Conservation (phyloP, 306 rosid species). For the Prunus kanzakura region DNA sequence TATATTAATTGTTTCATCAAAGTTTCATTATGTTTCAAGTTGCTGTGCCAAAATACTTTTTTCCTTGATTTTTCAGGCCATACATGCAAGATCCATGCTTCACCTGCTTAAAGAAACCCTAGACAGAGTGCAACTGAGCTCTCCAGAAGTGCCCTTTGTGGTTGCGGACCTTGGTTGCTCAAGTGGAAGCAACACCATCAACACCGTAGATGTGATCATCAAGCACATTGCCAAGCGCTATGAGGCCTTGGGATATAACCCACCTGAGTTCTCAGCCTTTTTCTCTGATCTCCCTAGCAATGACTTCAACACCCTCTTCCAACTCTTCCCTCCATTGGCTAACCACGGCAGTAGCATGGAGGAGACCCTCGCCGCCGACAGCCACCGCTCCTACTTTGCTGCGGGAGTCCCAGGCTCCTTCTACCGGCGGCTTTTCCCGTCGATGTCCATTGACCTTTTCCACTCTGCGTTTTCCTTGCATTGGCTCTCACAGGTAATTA, state of each 20-base stretch:
- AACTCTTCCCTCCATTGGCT: constrained; percentile 77
- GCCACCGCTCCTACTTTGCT: constrained; percentile 75
- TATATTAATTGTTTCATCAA: no score
- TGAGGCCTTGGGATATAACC: constrained; percentile 54
- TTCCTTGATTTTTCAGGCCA: constrained; percentile 44
- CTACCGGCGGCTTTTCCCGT: constrained; percentile 79
- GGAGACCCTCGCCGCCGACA: constrained; percentile 75
- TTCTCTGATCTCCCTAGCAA: constrained; percentile 95
- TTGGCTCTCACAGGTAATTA: constrained; percentile 82
- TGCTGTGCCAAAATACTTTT: background rate
- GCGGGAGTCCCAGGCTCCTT: constrained; percentile 96
- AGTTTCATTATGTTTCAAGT: background rate
- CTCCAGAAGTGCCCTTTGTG: constrained; percentile 57
- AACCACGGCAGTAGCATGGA: constrained; percentile 73
- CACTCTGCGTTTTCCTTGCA: constrained; percentile 93
- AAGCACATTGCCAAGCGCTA: constrained; percentile 78
- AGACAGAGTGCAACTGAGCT: constrained; percentile 52
- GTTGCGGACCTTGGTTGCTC: constrained; percentile 94
- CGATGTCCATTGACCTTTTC: constrained; percentile 68
- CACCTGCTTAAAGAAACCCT: constrained; percentile 87
- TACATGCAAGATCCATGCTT: constrained; percentile 89
- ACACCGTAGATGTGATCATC: constrained; percentile 66
- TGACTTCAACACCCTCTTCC: constrained; percentile 92
- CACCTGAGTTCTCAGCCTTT: constrained; percentile 89
- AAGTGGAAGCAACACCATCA: constrained; percentile 76